Evolutionary conservation across 257 asterid genomes (phyloP), one percentile per base, ranked within the genome.

Genomic region (Phtheirospermum japonicum): DNA sequence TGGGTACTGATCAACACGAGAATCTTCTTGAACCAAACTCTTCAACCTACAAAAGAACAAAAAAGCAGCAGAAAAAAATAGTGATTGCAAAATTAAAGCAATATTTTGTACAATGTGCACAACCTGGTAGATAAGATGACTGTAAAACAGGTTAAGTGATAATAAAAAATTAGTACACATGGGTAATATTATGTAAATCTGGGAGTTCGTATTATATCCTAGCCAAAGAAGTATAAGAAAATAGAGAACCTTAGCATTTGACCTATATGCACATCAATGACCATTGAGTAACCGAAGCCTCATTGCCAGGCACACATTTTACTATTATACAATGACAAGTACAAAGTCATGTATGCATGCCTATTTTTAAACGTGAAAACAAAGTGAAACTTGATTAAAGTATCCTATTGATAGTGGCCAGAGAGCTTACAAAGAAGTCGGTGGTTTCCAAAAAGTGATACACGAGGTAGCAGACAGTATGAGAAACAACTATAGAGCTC

Each of bases 1-100:
- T 7, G 94, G 96, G 78, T 81, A 88, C 72, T 76, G 93, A 59
- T 91, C 98, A 51, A 88, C 61, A 48, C 96, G 96, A 63, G 98
- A 82, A 73, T 91, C 98, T 76, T 84, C 98, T 73, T 78, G 92
- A 72, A 88, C 78, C 75, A n/a, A 88, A 72, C 69, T 85, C 92
- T 81, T 80, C 96, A 71, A 91, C 98, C 98, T 85, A 71, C 59
- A 73, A 42, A 71, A 61, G 20, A 73, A 61, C 34, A 69, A 42
- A 19, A 39, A 12, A n/a, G 63, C 54, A 64, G 61, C 67, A 62
- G 33, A 46, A 14, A 17, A 46, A 46, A 6, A 14, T 18, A n/a
- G 31, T 2, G 12, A 50, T 19, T 50, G 56, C 12, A 18, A 17
- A 19, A 50, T 18, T 18, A 23, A 50, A 50, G 28, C 1, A 23